Evolutionary conservation across 169 alveolate genomes (phyloP).

Genomic region (Cryptosporidium viatorum): DNA sequence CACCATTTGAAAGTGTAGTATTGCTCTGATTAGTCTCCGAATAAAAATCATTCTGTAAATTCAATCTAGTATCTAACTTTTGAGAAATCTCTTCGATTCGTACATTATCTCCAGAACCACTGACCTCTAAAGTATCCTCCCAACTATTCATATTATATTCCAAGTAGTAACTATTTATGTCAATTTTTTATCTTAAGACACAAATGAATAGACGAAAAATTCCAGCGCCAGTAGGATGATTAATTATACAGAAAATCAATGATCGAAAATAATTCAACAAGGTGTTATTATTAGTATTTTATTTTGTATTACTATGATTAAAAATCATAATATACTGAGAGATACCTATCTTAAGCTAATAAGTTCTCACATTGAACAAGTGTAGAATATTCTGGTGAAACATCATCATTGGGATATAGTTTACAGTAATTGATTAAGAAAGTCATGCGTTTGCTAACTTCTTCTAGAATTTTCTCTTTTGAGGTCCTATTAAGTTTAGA

Average conservation of each 20-base stretch:
- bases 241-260: not conserved
- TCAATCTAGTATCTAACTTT: not conserved
- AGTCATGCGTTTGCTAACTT: not conserved
- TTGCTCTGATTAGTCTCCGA: not conserved
- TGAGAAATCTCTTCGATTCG: not conserved
- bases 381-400: constrained; percentile 43
- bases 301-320: not conserved
- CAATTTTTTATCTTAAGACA: not conserved
- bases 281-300: not conserved
- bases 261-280: not conserved
- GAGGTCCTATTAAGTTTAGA: not conserved
- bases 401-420: constrained; percentile 30
- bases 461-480: not conserved
- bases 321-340: no score
- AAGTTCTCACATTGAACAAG: constrained; percentile 3
- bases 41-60: not conserved
- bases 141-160: constrained; percentile 24
- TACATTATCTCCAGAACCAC: not conserved
- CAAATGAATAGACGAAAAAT: not conserved
- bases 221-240: constrained; percentile 1
- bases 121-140: constrained; percentile 34
- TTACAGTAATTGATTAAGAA: constrained; percentile 22
- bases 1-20: not conserved
- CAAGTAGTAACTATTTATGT: not conserved
- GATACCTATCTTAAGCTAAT: not conserved